Conservation (phyloP, 495 filamentous ascomycete genomes). For the Penicillium salamii region DNA sequence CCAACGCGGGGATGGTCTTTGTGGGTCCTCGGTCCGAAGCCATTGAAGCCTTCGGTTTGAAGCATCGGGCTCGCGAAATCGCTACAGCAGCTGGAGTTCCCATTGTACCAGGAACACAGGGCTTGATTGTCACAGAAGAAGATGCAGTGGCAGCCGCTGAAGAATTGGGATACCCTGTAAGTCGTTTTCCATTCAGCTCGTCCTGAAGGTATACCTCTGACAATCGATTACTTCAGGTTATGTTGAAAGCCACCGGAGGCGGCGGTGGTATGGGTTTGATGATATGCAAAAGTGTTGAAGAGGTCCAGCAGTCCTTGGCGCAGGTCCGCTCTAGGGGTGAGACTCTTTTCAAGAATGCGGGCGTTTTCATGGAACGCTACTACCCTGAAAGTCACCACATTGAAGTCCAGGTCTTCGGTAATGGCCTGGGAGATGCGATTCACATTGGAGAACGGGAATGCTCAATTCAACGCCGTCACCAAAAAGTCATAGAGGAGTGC, state of each 20-base stretch:
- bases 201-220: too few species aligned
- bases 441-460: constrained; percentile 46
- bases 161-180: constrained; percentile 48
- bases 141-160: constrained; percentile 41
- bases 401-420: constrained; percentile 48
- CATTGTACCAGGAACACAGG: constrained; percentile 50
- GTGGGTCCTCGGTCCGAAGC: constrained; percentile 51
- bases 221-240: constrained; percentile 26
- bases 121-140: constrained; percentile 44
- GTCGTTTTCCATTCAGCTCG: too few species aligned
- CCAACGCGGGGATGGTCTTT: constrained; percentile 50
- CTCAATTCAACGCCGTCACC: constrained; percentile 48
- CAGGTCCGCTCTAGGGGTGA: constrained; percentile 38
- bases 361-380: constrained; percentile 45
- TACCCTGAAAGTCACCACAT: constrained; percentile 44
- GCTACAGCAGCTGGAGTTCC: constrained; percentile 51
- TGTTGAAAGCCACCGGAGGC: constrained; percentile 57
- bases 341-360: constrained; percentile 44
- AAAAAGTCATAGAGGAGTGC: constrained; percentile 56
- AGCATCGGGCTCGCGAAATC: constrained; percentile 53
- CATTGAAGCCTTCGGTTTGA: constrained; percentile 56
- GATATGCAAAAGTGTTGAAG: constrained; percentile 32
- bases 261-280: constrained; percentile 58
- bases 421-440: constrained; percentile 40
- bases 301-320: constrained; percentile 36